A percentile compares a stretch with the other conserved stretches of the same genome.
Conservation (phyloP, 768 basidiomycete genomes). For the Mycena venus region DNA sequence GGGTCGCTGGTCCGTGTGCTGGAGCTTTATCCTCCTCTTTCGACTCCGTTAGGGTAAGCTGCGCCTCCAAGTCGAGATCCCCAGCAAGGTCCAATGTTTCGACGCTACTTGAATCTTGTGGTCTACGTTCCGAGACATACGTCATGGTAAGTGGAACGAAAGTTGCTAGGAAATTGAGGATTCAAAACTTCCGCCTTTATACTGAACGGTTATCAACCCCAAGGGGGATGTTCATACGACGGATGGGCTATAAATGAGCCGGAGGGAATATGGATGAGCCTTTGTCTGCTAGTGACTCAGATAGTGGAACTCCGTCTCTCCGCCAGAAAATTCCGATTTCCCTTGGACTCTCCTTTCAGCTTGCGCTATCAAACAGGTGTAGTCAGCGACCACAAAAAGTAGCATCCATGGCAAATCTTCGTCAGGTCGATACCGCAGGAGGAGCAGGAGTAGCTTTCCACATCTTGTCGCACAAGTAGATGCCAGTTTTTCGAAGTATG, state of each 20-base stretch:
- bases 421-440: no score
- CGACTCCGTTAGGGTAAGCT: not conserved
- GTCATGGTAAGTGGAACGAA: not conserved
- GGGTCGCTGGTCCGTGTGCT: not conserved
- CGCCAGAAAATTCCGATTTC: no score
- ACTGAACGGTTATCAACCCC: not conserved
- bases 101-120: not conserved
- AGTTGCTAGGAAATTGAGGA: not conserved
- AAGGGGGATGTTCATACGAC: no score
- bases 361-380: no score
- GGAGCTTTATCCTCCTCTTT: not conserved
- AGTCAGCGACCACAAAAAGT: no score
- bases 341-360: no score
- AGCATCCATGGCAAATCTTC: no score
- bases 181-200: not conserved
- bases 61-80: slow-evolving; percentile 7
- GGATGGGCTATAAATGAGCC: not conserved
- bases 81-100: slow-evolving; percentile 4
- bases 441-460: no score
- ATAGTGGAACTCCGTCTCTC: no score
- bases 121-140: not conserved
- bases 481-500: no score
- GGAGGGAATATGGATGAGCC: not conserved
- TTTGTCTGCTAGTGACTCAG: no score
- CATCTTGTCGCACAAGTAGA: no score